Evolutionary conservation across 148 eudicot genomes (phyloP).

Genomic region (Heliamphora exappendiculata): DNA sequence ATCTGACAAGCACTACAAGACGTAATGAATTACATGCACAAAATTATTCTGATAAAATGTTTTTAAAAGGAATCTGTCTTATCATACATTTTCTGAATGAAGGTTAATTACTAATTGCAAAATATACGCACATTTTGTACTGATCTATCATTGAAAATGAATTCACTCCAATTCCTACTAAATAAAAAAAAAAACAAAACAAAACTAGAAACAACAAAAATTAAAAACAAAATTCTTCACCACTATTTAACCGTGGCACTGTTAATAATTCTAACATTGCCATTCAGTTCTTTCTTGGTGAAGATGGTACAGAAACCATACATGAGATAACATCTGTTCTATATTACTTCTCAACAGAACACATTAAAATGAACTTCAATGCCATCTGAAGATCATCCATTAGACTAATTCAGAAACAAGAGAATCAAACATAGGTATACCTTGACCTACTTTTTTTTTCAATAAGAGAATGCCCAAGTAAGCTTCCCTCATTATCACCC

Average conservation of each 20-base stretch:
- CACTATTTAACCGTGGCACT: no score
- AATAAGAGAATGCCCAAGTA: not conserved
- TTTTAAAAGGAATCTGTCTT: not conserved
- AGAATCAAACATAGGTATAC: conserved; percentile 22
- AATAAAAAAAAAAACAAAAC: no score
- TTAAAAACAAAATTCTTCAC: not conserved
- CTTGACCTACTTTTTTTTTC: conserved; percentile 22
- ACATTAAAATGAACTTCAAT: not conserved
- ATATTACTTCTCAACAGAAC: not conserved
- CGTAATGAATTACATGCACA: not conserved
- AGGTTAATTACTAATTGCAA: not conserved
- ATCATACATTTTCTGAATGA: not conserved
- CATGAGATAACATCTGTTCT: not conserved
- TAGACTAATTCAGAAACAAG: not conserved
- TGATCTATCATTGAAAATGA: conserved; percentile 1
- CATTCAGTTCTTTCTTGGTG: not conserved
- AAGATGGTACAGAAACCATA: not conserved
- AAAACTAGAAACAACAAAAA: no score
- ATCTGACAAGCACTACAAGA: not conserved
- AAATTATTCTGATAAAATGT: not conserved
- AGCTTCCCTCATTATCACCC: not conserved
- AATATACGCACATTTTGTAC: not conserved
- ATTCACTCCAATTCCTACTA: not conserved
- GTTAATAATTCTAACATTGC: not conserved
- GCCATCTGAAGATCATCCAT: not conserved